These are phyloP conservation scores for Verticillium longisporum DNA, from an alignment of 2,329 filamentous ascomycete genomes.

Conservation along the genomic window DNA sequence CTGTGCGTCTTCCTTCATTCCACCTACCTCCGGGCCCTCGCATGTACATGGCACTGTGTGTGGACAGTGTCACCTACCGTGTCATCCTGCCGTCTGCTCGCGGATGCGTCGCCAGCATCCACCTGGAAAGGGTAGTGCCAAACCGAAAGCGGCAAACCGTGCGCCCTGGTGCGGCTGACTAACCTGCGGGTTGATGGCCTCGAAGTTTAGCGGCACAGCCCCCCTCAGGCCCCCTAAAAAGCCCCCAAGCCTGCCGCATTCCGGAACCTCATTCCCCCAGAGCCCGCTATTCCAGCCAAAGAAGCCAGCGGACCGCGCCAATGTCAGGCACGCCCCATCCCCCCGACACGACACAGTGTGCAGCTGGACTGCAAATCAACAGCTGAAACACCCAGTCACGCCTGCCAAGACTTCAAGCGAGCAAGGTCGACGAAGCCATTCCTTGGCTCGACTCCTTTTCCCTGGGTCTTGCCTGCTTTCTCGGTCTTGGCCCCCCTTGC, in stretches of 20 bases:
- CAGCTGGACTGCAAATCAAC: not conserved
- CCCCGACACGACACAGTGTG: not conserved
- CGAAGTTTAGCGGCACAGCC: not conserved
- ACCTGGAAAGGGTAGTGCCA: not conserved
- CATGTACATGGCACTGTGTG: not conserved
- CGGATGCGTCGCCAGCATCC: not conserved
- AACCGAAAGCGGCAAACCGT: not conserved
- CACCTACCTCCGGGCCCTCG: not conserved
- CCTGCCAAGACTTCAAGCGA: not conserved
- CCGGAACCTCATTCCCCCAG: not conserved
- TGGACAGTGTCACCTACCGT: not conserved
- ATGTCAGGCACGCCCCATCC: not conserved
- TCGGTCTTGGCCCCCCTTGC: constrained; percentile 6
- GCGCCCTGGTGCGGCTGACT: not conserved
- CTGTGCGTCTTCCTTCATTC: not conserved
- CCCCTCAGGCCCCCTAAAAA: not conserved
- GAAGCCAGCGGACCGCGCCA: not conserved
- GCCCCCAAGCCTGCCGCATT: not conserved
- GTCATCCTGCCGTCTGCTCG: not conserved
- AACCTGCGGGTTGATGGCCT: not conserved
- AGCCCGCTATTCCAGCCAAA: not conserved
- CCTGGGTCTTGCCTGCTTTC: constrained; percentile 4
- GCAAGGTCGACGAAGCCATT: constrained; percentile 11
- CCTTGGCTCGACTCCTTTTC: constrained; percentile 1
- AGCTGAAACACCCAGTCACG: not conserved